Evolutionary conservation across 1,139 yeast species (phyloP), one percentile per base, ranked within the genome.

Genomic region (Blastobotrys capitulatus): DNA sequence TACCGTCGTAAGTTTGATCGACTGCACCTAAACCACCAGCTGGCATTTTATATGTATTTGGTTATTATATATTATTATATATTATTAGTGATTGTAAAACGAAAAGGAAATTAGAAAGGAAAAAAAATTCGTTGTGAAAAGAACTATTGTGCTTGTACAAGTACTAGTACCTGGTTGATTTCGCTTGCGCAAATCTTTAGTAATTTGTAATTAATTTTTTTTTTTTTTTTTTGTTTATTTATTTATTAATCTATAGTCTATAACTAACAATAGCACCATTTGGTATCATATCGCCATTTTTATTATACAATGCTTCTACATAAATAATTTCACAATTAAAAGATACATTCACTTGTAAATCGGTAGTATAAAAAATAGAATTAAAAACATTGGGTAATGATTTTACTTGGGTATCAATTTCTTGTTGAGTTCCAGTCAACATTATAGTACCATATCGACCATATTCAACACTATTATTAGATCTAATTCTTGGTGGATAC

Each of bases 11-110:
- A 47, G 67, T 60, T 67, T 83, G 80, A 66, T 87, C 96, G 29
- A 79, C 61, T 63, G 79, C 69, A 38, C 95, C 96, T 61, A 87
- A 73, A 60, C 96, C 96, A 65, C 82, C 50, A 42, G 51, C 48
- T 37, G 46, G 47, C 53, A 52, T 47, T 36, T 25, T 50, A n/a
- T n/a, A n/a, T n/a, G n/a, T n/a, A n/a, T n/a, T 19, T 13, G 4
- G 32, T 29, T 29, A 6, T 10, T 29, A 29, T 22, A 22, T 22
- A 5, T 22, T 22, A 7, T 22, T 22, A 7, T 22, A 5, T 22
- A 7, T 22, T 5, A 22, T 22, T 22, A 5, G 25, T 22, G 7
- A 22, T 22, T 22, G 25, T 5, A 4, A 22, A 22, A n/a, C n/a
- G 25, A 22, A 22, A 22, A 7, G 7, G 25, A 22, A 22, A 22